phyloP scores from a whole-genome alignment of 306 rosid species.

The Vigna radiata region DNA sequence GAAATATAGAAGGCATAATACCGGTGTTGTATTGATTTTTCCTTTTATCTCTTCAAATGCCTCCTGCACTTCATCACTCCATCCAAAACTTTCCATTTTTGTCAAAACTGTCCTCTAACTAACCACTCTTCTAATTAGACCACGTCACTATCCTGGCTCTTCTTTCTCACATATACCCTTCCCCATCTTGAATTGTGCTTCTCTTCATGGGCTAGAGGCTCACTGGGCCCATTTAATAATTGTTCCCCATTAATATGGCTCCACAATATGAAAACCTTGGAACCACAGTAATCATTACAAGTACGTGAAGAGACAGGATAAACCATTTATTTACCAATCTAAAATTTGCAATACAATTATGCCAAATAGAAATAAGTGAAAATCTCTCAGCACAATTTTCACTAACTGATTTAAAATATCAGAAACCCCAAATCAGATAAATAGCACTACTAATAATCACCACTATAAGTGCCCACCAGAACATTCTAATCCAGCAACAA shows the following conservation, averaged over 20 bases:
- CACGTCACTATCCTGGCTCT: no score
- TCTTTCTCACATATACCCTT: no score
- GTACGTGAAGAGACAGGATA: constrained; percentile 9
- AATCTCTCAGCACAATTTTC: neutral
- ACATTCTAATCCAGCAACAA: constrained; percentile 20
- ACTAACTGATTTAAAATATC: constrained; percentile 2
- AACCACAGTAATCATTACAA: constrained; percentile 35
- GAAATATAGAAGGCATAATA: no score
- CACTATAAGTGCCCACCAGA: neutral
- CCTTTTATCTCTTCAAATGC: no score
- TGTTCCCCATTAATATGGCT: neutral
- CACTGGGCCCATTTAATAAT: no score
- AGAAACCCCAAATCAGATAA: constrained; percentile 22
- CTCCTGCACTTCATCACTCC: no score
- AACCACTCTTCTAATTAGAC: no score
- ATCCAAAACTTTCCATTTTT: no score
- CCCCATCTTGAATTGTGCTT: no score
- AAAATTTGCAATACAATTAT: constrained; percentile 6
- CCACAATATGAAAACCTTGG: constrained; percentile 37
- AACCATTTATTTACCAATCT: constrained; percentile 14
- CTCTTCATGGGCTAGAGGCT: no score
- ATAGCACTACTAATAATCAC: constrained; percentile 18
- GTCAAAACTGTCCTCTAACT: no score
- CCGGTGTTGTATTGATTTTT: no score
- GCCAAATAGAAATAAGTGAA: constrained; percentile 11